Evolutionary conservation across 345 rosid species (phyloP).

Genomic region (Excoecaria cochinchinensis): DNA sequence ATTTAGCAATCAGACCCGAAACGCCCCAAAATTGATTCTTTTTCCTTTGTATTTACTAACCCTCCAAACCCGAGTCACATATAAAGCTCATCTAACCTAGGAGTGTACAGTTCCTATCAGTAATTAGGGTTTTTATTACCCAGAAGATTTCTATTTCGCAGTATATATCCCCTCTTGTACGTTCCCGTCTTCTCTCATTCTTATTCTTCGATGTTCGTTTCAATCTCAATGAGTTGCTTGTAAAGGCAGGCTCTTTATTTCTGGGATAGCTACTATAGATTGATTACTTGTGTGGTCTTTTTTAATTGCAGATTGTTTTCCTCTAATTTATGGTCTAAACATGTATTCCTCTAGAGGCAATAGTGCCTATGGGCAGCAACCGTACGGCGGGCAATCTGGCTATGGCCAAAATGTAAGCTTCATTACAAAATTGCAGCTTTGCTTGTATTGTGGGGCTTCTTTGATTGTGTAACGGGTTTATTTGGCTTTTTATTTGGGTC

Average conservation of each 20-base stretch:
- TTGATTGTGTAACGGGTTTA: not conserved
- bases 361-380: conserved; percentile 69
- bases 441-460: not conserved
- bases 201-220: not conserved
- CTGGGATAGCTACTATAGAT: not conserved
- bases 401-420: conserved; percentile 74
- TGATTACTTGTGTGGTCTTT: not conserved
- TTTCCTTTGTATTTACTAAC: too few relatives aligned
- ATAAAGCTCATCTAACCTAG: not conserved
- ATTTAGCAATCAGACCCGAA: too few relatives aligned
- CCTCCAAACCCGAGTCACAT: too few relatives aligned
- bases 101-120: too few relatives aligned
- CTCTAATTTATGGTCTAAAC: not conserved
- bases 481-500: not conserved
- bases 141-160: not conserved
- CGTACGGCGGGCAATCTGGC: conserved; percentile 73
- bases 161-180: not conserved
- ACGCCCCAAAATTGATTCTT: too few relatives aligned
- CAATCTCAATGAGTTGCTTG: not conserved
- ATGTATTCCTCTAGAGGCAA: conserved; percentile 85
- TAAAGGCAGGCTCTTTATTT: not conserved
- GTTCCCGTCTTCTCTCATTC: not conserved
- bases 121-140: not conserved
- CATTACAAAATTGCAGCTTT: not conserved
- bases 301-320: conserved; percentile 16